These are phyloP conservation scores for Phaeophleospora eucalypticola DNA, from an alignment of 2,329 filamentous ascomycete genomes.

Conservation along the genomic window DNA sequence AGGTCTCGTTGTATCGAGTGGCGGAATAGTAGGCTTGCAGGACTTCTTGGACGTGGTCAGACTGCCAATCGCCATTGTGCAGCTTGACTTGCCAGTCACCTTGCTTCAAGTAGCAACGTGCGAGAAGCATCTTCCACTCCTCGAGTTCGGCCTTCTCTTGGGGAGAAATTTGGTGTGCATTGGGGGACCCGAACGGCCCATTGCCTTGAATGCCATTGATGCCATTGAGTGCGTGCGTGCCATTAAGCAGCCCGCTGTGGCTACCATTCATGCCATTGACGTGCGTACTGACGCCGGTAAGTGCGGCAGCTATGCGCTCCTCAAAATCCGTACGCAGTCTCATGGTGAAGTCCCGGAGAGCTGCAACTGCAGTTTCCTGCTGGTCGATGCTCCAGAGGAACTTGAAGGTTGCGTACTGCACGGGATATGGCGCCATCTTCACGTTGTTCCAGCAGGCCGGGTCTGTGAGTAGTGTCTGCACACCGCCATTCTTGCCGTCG, in stretches of 20 bases:
- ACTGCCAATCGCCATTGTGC: constrained; percentile 84
- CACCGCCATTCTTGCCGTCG: constrained; percentile 53
- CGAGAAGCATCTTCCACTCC: constrained; percentile 67
- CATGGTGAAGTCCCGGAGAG: constrained; percentile 59
- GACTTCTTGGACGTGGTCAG: constrained; percentile 81
- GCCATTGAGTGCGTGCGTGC: constrained; percentile 36
- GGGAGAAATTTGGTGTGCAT: constrained; percentile 32
- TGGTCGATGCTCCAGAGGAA: constrained; percentile 86
- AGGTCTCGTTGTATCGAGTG: constrained; percentile 87
- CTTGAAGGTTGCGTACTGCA: constrained; percentile 95
- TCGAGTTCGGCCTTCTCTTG: constrained; percentile 44
- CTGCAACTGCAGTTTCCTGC: constrained; percentile 59
- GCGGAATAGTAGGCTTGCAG: constrained; percentile 86
- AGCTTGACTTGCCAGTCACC: constrained; percentile 91
- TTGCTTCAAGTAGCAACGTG: constrained; percentile 93
- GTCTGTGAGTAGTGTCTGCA: constrained; percentile 35
- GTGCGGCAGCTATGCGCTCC: constrained; percentile 34
- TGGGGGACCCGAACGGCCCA: constrained; percentile 28
- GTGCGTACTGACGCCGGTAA: constrained; percentile 34
- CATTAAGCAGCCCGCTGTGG: constrained; percentile 27
- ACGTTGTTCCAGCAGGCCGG: constrained; percentile 24
- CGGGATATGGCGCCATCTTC: constrained; percentile 62
- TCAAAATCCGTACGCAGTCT: constrained; percentile 57
- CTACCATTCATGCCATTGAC: constrained; percentile 43
- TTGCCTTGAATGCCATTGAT: constrained; percentile 40